These are phyloP conservation scores for Talaromyces sp. DNA, from an alignment of 2,329 filamentous ascomycete species.

Conservation along the genomic window DNA sequence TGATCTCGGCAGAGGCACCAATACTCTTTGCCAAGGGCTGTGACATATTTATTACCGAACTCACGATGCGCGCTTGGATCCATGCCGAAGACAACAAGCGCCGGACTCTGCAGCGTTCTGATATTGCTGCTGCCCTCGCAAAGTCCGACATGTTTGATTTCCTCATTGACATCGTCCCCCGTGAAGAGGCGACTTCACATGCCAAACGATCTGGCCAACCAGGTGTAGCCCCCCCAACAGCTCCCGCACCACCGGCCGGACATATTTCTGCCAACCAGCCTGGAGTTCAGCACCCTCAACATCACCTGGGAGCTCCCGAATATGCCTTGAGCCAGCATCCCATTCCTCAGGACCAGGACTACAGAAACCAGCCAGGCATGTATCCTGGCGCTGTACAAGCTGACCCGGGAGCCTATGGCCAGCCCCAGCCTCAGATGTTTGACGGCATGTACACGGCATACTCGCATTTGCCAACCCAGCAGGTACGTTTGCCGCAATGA, in stretches of 20 bases:
- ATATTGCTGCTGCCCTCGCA: slow-evolving; percentile 90
- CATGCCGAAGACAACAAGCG: slow-evolving; percentile 99
- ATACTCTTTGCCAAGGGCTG: slow-evolving; percentile 98
- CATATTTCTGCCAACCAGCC: slow-evolving; percentile 41
- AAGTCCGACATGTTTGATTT: slow-evolving; percentile 99
- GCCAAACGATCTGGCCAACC: slow-evolving; percentile 65
- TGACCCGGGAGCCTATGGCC: slow-evolving; percentile 69
- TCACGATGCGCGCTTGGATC: slow-evolving; percentile 99
- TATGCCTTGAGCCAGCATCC: slow-evolving; percentile 58
- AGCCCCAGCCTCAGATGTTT: slow-evolving; percentile 73
- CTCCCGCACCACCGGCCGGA: slow-evolving; percentile 23
- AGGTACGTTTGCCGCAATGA: slow-evolving; percentile 53
- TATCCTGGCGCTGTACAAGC: slow-evolving; percentile 75
- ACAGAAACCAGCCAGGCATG: slow-evolving; percentile 73
- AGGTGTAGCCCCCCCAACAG: slow-evolving; percentile 41
- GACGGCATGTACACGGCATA: slow-evolving; percentile 79
- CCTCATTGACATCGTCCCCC: slow-evolving; percentile 95
- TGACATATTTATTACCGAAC: slow-evolving; percentile 97
- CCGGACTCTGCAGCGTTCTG: slow-evolving; percentile 86
- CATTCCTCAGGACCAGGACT: slow-evolving; percentile 68
- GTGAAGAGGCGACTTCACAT: slow-evolving; percentile 84
- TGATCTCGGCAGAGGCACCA: slow-evolving; percentile 97
- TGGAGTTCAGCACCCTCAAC: slow-evolving; percentile 51
- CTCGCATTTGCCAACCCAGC: slow-evolving; percentile 73
- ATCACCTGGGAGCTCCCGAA: slow-evolving; percentile 53